Conservation (phyloP, 208 protist genomes). For the Leishmania major region DNA sequence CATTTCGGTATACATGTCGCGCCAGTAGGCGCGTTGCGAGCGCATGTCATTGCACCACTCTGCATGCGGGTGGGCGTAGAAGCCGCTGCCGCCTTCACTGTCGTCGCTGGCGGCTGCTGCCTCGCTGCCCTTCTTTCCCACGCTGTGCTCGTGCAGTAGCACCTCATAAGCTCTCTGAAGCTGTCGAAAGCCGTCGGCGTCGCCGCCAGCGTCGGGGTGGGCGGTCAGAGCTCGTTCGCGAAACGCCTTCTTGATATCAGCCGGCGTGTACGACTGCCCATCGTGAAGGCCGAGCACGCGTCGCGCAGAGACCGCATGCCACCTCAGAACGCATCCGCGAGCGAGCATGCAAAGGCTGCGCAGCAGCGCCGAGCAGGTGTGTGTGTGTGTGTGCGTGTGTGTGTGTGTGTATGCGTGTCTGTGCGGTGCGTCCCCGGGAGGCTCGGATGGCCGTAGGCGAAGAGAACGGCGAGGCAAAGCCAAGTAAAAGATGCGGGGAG, state of each 20-base stretch:
- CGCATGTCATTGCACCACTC: constrained; percentile 10
- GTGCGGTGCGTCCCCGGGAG: background rate
- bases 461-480: background rate
- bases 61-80: constrained; percentile 31
- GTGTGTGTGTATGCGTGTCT: background rate
- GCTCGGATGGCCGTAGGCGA: background rate
- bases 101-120: background rate
- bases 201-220: constrained; percentile 61
- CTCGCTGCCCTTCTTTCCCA: background rate
- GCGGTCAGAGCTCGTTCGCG: constrained; percentile 48
- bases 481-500: background rate
- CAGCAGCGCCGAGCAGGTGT: background rate
- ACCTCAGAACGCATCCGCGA: constrained; percentile 1
- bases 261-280: constrained; percentile 18
- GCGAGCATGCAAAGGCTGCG: constrained; percentile 4
- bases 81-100: constrained; percentile 5
- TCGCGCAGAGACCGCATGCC: background rate
- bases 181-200: constrained; percentile 41
- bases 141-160: constrained; percentile 33
- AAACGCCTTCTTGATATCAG: constrained; percentile 63
- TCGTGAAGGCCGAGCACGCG: constrained; percentile 20
- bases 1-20: constrained; percentile 16
- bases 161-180: constrained; percentile 57
- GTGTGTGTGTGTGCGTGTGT: background rate
- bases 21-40: constrained; percentile 24